phyloP scores from a whole-genome alignment of 2,329 filamentous ascomycete genomes.

The Helminthosporium solani region DNA sequence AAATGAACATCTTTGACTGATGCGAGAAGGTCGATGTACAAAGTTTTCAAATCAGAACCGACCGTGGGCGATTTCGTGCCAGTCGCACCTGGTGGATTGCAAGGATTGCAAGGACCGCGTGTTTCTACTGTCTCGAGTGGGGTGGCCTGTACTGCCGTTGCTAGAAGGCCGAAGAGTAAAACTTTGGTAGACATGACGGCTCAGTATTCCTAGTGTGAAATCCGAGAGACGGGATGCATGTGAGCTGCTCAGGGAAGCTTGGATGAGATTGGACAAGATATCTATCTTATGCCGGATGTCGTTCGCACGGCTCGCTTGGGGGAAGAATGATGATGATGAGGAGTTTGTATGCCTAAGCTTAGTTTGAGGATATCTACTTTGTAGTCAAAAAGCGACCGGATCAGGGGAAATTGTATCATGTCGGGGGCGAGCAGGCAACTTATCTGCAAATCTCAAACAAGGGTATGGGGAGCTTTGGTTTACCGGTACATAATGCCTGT shows the following conservation, averaged over 20 bases:
- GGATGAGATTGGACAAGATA: too few relatives aligned
- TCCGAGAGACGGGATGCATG: not conserved
- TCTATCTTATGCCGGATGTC: too few relatives aligned
- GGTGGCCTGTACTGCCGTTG: slow-evolving; percentile 20
- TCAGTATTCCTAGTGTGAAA: not conserved
- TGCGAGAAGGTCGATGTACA: slow-evolving; percentile 38
- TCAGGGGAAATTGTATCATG: too few relatives aligned
- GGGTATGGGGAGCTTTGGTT: too few relatives aligned
- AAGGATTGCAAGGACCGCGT: slow-evolving; percentile 35
- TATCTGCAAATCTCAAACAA: too few relatives aligned
- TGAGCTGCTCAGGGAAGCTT: not conserved
- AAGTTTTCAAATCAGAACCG: slow-evolving; percentile 34
- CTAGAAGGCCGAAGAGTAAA: slow-evolving; percentile 26
- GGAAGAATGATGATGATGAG: too few relatives aligned
- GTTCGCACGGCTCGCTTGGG: too few relatives aligned
- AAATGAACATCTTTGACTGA: slow-evolving; percentile 40
- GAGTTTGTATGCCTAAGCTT: too few relatives aligned
- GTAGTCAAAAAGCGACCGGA: too few relatives aligned
- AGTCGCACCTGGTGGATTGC: slow-evolving; percentile 39
- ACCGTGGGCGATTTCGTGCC: slow-evolving; percentile 31
- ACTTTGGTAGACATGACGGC: slow-evolving; percentile 26
- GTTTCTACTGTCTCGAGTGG: slow-evolving; percentile 19
- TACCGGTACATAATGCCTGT: too few relatives aligned
- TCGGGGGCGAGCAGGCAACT: too few relatives aligned
- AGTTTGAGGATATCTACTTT: too few relatives aligned